Evolutionary conservation across 441 rosid species (phyloP).

Genomic region (Erysimum pusillum): DNA sequence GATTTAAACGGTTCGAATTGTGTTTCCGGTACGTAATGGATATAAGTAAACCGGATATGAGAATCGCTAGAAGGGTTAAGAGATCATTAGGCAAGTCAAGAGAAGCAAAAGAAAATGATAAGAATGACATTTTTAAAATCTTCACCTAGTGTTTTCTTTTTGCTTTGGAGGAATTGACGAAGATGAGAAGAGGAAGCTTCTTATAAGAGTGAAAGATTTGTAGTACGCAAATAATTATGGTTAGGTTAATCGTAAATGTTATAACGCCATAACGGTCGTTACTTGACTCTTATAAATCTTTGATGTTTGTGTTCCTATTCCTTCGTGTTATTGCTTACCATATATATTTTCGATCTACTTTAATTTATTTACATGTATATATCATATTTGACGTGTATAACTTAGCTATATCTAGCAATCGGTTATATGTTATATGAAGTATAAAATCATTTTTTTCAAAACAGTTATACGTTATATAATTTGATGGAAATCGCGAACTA

Average conservation of each 20-base stretch:
- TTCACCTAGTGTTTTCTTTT: background rate
- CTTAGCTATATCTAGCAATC: background rate
- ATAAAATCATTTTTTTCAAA: background rate
- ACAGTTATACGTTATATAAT: background rate
- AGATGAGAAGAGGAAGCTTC: slow-evolving; percentile 19
- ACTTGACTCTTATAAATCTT: background rate
- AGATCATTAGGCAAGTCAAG: slow-evolving; percentile 44
- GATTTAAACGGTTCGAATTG: slow-evolving; percentile 56
- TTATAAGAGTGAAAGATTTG: slow-evolving; percentile 29
- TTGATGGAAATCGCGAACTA: background rate
- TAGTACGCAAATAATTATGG: background rate
- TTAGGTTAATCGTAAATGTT: background rate
- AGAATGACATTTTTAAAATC: slow-evolving; percentile 20
- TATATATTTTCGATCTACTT: background rate
- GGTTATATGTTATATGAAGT: slow-evolving; percentile 10
- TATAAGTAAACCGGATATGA: slow-evolving; percentile 49
- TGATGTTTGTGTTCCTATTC: background rate
- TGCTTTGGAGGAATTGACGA: slow-evolving; percentile 17
- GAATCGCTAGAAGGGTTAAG: background rate
- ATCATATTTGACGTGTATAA: background rate
- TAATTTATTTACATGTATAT: background rate
- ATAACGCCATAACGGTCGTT: slow-evolving; percentile 6
- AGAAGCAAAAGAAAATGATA: slow-evolving; percentile 12
- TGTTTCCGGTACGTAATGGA: slow-evolving; percentile 45
- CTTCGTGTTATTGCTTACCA: slow-evolving; percentile 2